Evolutionary conservation across 1,284 basidiomycete genomes (phyloP).

Genomic region (Trametes versicolor): DNA sequence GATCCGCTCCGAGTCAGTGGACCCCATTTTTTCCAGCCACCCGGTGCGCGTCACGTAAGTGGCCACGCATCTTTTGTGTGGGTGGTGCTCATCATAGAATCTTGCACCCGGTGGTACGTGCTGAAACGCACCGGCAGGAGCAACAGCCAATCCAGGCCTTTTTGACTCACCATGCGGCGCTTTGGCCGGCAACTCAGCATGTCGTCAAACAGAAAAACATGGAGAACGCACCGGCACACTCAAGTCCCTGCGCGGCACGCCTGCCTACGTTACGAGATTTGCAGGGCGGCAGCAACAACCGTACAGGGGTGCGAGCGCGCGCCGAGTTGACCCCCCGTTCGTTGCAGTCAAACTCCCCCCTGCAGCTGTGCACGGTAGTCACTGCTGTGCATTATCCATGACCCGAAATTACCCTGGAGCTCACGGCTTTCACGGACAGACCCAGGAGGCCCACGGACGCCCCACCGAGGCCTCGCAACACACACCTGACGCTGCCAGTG

Average conservation of each 20-base stretch:
- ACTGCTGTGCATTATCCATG: neutral
- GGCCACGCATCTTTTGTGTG: conserved; percentile 1
- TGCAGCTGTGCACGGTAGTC: neutral
- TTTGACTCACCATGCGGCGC: neutral
- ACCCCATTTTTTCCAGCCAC: neutral
- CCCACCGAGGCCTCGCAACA: neutral
- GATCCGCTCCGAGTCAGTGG: conserved; percentile 11
- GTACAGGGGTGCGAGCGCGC: neutral
- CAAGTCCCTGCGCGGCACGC: neutral
- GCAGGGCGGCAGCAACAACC: neutral
- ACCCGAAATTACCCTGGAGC: neutral
- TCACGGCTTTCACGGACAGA: neutral
- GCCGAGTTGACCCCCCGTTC: neutral
- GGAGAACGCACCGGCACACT: neutral
- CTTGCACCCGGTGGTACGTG: conserved; percentile 4
- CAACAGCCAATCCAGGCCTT: neutral
- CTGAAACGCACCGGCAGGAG: conserved; percentile 22
- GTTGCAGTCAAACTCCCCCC: neutral
- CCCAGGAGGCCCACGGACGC: too few relatives aligned
- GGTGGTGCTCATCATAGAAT: neutral
- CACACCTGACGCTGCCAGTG: neutral
- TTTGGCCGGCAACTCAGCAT: conserved; percentile 16
- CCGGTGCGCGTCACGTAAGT: conserved; percentile 10
- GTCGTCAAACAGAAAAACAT: neutral
- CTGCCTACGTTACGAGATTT: conserved; percentile 3